Evolutionary conservation across 2,329 filamentous ascomycete genomes (phyloP), one percentile per base, ranked within the genome.

Genomic region (Aureobasidium sp.): DNA sequence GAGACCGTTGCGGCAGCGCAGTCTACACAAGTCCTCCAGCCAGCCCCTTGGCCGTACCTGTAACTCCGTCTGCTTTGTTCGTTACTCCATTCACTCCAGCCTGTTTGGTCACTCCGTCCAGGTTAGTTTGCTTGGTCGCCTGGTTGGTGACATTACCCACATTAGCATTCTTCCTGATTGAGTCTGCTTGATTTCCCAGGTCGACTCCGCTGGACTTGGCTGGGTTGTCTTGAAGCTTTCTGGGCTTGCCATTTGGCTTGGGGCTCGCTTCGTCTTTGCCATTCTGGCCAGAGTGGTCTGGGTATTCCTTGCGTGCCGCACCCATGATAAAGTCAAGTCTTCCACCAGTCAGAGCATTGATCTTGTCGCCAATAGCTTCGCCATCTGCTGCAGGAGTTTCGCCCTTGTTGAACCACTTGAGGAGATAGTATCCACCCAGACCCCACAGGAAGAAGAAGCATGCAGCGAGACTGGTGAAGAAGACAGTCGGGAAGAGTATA

Each of bases 371-470:
- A 41, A 78, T 74, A 0, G 73, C 68, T 7, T 68, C 64, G 10
- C 72, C 72, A 23, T 72, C 68, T 13, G 66, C 62, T 15, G 71
- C 69, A 8, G 69, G 66, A 1, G 46, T 51, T 13, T 58, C 62
- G 41, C 69, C 68, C n/a, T 70, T 66, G 65, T 72, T 74, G 67
- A 73, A 68, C 75, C 75, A 77, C 56, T 75, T 75, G 41, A 80
- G 69, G 44, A 80, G 67, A 64, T 78, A 73, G 71, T 86, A 91
- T 52, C 80, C 82, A 15, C 79, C 82, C 9, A 88, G 75, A 8
- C 81, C 85, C 84, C 86, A 89, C 20, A 83, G 74, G 84, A 89
- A 93, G 64, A 87, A 74, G 64, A 87, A 80, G 0, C 85, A 75
- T 5, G 84, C 88, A 26, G 85, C 72, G 52, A 80, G 80, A 13